Base-by-base conservation (phyloP, 2,329 filamentous ascomycete genomes). In the Huntiella abstrusa region DNA sequence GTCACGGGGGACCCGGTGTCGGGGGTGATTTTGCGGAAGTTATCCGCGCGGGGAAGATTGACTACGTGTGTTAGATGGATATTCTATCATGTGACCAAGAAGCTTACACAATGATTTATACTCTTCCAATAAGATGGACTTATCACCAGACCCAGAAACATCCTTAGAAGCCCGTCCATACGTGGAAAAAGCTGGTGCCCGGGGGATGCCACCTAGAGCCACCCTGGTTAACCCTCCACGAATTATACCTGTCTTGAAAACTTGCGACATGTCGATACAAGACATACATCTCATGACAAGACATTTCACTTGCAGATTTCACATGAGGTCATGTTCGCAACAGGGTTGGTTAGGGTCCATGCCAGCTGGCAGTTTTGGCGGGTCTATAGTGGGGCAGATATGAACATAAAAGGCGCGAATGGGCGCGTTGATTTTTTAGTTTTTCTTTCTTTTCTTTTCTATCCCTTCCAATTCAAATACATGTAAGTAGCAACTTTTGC, bases 391-490 rank as follows among this genome's bases (percentile, higher is more conserved):
- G 48, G 48, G 35, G 48, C 44, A 37, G 4, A 17, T 7, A 28
- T 28, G 22, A 28, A 28, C 22, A 28, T 28, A 28, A 28, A 28
- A 28, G 8, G 22, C 22, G 22, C 22, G 22, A 28, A 28, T 7
- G 22, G 22, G 22, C 22, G 22, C 22, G 22, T 28, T 8, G 37
- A 44, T 19, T 6, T 58, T 58, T 60, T 61, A 32, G 11, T n/a
- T 54, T 59, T 56, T 63, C 63, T 60, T 52, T 59, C 59, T 65
- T 65, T 63, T 70, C 71, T 69, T 65, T 66, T 69, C 77, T 73
- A 80, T 77, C 85, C 87, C 85, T 93, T 95, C 87, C 86, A 85
- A 83, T 87, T 95, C 92, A 93, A 92, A 81, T 78, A 80, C 75
- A 84, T 70, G 87, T 95, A 71, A 75, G 86, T 76, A 46, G 49